Evolutionary conservation across 1,284 basidiomycete species (phyloP).

Genomic region (Marasmius sp.): DNA sequence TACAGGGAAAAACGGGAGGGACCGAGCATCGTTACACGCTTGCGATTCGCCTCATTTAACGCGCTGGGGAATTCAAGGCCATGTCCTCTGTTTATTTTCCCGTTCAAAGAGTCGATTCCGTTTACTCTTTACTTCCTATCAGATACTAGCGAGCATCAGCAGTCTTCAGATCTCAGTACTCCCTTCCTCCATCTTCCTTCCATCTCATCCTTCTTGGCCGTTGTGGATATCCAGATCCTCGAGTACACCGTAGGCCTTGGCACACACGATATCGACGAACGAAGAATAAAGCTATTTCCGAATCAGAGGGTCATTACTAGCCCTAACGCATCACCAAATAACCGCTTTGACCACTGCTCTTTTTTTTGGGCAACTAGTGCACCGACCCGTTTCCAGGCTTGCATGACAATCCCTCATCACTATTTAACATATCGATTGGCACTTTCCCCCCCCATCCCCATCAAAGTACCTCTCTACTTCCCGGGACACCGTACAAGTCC

Average conservation of each 20-base stretch:
- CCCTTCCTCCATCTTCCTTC: neutral
- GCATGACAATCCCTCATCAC: neutral
- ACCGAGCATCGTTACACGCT: neutral
- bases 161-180: neutral
- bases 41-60: neutral
- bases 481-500: neutral
- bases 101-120: neutral
- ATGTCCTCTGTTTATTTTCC: neutral
- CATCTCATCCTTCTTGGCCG: neutral
- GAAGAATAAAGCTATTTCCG: neutral
- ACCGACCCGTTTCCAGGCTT: conserved; percentile 25
- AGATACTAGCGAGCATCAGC: neutral
- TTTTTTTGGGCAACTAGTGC: conserved; percentile 6
- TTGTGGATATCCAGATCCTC: neutral
- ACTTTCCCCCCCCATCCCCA: neutral
- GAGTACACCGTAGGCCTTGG: neutral
- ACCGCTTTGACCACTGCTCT: conserved; percentile 28
- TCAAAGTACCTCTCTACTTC: neutral
- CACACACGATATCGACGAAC: neutral
- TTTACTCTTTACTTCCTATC: neutral
- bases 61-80: neutral
- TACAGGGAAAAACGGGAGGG: neutral
- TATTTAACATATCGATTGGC: neutral
- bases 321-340: conserved; percentile 42
- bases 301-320: neutral